These are phyloP conservation scores for Protea cynaroides DNA, from an alignment of 164 flowering plant genomes.

Conservation along the genomic window DNA sequence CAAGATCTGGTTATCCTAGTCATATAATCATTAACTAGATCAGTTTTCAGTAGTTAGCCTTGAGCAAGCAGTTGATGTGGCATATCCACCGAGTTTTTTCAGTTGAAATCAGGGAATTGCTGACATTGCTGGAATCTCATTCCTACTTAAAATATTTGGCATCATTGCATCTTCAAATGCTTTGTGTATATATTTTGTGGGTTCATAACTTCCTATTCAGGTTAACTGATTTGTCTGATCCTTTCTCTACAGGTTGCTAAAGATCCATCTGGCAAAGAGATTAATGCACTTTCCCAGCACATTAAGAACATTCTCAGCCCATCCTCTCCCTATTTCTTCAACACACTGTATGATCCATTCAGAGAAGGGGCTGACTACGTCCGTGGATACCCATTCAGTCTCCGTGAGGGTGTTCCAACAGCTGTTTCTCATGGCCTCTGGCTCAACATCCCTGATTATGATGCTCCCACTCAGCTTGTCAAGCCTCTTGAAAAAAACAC, in stretches of 20 bases:
- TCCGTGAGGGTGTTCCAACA: constrained; percentile 71
- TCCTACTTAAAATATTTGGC: too few relatives aligned
- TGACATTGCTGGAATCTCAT: too few relatives aligned
- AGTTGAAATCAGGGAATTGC: too few relatives aligned
- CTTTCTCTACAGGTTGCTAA: constrained; percentile 57
- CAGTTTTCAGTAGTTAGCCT: too few relatives aligned
- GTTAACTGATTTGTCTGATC: background rate
- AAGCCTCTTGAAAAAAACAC: constrained; percentile 77
- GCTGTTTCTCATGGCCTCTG: constrained; percentile 85
- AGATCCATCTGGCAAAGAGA: constrained; percentile 64
- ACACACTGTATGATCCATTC: constrained; percentile 82
- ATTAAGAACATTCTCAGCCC: constrained; percentile 66
- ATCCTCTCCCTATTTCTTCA: constrained; percentile 77
- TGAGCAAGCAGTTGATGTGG: too few relatives aligned
- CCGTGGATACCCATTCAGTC: constrained; percentile 86
- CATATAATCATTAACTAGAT: too few relatives aligned
- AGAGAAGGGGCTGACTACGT: constrained; percentile 77
- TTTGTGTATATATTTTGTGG: too few relatives aligned
- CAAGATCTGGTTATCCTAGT: too few relatives aligned
- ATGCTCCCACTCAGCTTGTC: constrained; percentile 85
- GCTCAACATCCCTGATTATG: constrained; percentile 84
- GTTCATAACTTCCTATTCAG: too few relatives aligned
- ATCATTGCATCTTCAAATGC: too few relatives aligned
- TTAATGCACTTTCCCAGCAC: constrained; percentile 82
- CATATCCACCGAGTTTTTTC: too few relatives aligned